Percentiles rank a stretch among this genome's conserved stretches.
phyloP scores from a whole-genome alignment of 495 filamentous ascomycete genomes.

The Niebla homalea region DNA sequence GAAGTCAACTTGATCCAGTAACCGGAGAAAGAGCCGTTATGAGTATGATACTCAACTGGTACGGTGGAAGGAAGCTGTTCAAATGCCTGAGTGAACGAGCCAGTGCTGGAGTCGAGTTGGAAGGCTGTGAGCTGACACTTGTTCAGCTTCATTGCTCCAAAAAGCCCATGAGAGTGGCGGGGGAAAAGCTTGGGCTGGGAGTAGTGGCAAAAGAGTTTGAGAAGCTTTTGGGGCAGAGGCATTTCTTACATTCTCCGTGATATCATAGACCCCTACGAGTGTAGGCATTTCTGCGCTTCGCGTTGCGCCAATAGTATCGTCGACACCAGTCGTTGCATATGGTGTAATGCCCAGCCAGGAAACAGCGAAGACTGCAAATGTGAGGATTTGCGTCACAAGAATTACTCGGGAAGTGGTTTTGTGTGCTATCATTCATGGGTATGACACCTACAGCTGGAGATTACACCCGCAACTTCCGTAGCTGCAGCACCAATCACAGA shows the following conservation, averaged over 20 bases:
- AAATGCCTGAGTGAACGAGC: not conserved
- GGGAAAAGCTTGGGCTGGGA: no score
- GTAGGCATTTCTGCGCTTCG: not conserved
- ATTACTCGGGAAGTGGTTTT: no score
- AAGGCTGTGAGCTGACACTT: no score
- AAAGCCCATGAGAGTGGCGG: no score
- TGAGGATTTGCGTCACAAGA: no score
- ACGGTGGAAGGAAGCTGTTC: not conserved
- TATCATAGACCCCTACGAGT: not conserved
- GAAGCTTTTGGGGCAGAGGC: no score
- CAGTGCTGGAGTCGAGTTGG: not conserved
- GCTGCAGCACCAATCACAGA: not conserved
- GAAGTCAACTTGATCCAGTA: not conserved
- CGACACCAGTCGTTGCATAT: not conserved
- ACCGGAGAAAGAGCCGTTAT: not conserved
- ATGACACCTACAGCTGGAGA: no score
- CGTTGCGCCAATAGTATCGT: not conserved
- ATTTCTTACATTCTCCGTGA: not conserved
- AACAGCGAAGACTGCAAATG: not conserved
- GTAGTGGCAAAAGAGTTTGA: no score
- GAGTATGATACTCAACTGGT: not conserved
- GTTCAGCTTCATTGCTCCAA: no score
- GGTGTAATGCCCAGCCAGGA: not conserved
- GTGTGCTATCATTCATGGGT: no score
- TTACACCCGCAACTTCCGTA: not conserved